Percentiles rank a stretch among this genome's conserved stretches.
Conservation (phyloP, 176 grass and related monocot species). For the Tillandsia fasciculata region DNA sequence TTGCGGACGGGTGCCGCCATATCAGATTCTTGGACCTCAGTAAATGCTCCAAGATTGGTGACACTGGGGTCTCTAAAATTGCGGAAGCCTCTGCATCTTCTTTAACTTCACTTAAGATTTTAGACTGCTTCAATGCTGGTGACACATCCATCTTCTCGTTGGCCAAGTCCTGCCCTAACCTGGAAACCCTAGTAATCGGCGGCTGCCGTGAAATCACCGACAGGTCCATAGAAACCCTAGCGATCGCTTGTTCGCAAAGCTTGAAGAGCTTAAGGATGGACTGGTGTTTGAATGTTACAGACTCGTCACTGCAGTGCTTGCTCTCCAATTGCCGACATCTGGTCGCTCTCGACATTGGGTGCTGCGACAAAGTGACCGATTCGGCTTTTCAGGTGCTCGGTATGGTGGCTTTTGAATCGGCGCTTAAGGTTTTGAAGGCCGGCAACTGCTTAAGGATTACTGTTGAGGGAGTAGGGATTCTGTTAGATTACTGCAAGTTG, state of each 20-base stretch:
- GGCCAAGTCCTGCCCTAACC: conserved; percentile 54
- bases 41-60: conserved; percentile 75
- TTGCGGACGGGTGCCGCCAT: conserved; percentile 53
- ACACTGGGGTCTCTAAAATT: conserved; percentile 56
- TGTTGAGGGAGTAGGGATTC: conserved; percentile 18
- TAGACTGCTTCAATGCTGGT: conserved; percentile 56
- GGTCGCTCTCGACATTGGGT: conserved; percentile 64
- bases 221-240: conserved; percentile 44
- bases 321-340: conserved; percentile 58
- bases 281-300: conserved; percentile 68
- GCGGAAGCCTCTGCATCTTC: conserved; percentile 43
- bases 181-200: conserved; percentile 59
- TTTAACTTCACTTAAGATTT: conserved; percentile 57
- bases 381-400: conserved; percentile 34
- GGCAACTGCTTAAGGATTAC: conserved; percentile 39
- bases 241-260: conserved; percentile 40
- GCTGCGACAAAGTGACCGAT: conserved; percentile 58
- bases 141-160: conserved; percentile 53
- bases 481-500: conserved; percentile 35
- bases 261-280: conserved; percentile 52
- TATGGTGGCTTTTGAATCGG: conserved; percentile 24
- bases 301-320: conserved; percentile 36
- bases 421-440: conserved; percentile 50
- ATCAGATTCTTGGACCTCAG: conserved; percentile 70
- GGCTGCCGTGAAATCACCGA: conserved; percentile 60